phyloP scores from a whole-genome alignment of 805 yeast genomes.

The Yarrowia divulgata region DNA sequence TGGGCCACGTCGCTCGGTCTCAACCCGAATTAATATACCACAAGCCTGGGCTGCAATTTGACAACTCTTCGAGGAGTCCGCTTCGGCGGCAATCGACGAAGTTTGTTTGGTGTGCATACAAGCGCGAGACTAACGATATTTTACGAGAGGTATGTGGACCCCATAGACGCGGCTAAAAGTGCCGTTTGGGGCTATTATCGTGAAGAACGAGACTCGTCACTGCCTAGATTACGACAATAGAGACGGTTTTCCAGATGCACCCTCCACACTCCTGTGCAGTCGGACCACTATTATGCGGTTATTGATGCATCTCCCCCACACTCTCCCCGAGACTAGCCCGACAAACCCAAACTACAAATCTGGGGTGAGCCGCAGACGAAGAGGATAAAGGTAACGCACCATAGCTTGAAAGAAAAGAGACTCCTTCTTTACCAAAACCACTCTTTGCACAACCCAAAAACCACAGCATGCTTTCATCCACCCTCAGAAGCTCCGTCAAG shows the following conservation, averaged over 20 bases:
- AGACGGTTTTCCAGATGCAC: neutral
- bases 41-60: neutral
- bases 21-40: neutral
- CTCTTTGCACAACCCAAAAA: neutral
- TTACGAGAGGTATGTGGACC: too few species aligned
- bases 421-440: neutral
- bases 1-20: neutral
- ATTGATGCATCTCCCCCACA: slow-evolving; percentile 38
- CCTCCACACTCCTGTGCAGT: neutral
- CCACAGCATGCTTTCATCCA: slow-evolving; percentile 25
- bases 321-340: slow-evolving; percentile 35
- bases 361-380: slow-evolving; percentile 35
- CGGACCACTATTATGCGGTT: slow-evolving; percentile 18
- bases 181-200: neutral
- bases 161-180: slow-evolving; percentile 8
- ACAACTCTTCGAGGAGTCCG: neutral
- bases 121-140: slow-evolving; percentile 8
- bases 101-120: slow-evolving; percentile 7
- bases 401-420: neutral
- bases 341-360: slow-evolving; percentile 34
- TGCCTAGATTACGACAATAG: neutral
- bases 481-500: slow-evolving; percentile 32
- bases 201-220: neutral
- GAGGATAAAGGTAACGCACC: neutral
- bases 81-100: slow-evolving; percentile 29